phyloP scores from a whole-genome alignment of 106 monocot species.

The Dendrobium officinale region DNA sequence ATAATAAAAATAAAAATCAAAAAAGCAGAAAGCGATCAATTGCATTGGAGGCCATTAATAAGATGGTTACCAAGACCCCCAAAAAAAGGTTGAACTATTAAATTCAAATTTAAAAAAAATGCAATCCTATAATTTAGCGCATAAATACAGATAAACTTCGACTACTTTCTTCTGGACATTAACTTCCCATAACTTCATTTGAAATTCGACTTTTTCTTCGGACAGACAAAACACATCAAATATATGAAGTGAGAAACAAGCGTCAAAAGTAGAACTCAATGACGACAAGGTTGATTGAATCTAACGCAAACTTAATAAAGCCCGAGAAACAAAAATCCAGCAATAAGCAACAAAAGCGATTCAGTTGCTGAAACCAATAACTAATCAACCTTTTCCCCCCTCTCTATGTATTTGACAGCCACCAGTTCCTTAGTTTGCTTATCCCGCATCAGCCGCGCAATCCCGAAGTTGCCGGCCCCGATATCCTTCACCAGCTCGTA shows the following conservation, averaged over 20 bases:
- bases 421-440: constrained; percentile 73
- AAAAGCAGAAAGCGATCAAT: neutral
- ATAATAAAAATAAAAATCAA: neutral
- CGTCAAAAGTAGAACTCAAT: neutral
- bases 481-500: constrained; percentile 88
- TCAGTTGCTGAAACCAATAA: neutral
- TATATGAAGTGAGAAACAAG: neutral
- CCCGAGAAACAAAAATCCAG: neutral
- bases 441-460: constrained; percentile 82
- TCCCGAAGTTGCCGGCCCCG: constrained; percentile 84
- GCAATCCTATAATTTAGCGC: neutral
- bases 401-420: constrained; percentile 88
- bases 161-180: neutral
- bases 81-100: neutral
- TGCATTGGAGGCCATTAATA: neutral
- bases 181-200: neutral
- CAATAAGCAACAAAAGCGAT: neutral
- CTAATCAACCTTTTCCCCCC: constrained; percentile 68
- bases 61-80: neutral
- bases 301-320: neutral
- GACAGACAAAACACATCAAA: neutral
- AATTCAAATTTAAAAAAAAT: neutral
- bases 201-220: neutral
- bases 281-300: neutral
- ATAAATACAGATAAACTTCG: neutral